phyloP scores from a whole-genome alignment of 2,329 filamentous ascomycete genomes.

The Penicillium sp. region DNA sequence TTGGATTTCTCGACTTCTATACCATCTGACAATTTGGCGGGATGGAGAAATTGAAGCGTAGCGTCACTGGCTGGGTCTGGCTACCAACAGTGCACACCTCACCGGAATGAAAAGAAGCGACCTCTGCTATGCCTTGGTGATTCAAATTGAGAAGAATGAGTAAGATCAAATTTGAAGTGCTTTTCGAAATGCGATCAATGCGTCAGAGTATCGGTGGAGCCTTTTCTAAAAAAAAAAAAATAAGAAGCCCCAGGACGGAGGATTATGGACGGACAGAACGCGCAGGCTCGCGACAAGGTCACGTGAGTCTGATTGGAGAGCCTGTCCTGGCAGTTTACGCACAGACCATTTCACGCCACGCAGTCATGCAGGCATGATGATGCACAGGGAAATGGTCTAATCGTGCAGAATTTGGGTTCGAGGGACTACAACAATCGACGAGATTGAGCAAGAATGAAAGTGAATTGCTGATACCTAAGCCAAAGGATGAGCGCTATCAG shows the following conservation, averaged over 20 bases:
- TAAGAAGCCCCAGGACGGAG: constrained; percentile 3
- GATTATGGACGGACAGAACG: constrained; percentile 17
- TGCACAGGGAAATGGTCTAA: too few species aligned
- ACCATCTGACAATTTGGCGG: not conserved
- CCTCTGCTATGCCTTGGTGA: too few species aligned
- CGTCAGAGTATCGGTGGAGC: not conserved
- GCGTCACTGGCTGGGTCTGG: constrained; percentile 5
- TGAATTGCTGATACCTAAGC: too few species aligned
- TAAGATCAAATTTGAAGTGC: not conserved
- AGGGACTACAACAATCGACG: too few species aligned
- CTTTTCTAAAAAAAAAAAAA: not conserved
- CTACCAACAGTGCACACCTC: constrained; percentile 1
- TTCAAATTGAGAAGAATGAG: not conserved
- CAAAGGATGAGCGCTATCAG: too few species aligned
- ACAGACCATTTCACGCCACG: too few species aligned
- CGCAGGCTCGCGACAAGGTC: constrained; percentile 11
- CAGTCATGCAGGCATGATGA: too few species aligned
- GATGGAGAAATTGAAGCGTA: not conserved
- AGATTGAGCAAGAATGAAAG: too few species aligned
- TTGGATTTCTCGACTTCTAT: not conserved
- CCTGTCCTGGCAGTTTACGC: not conserved
- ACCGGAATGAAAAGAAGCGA: too few species aligned
- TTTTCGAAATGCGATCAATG: too few species aligned
- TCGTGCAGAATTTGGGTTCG: too few species aligned
- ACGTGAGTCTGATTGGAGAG: constrained; percentile 9